A percentile compares a stretch with the other conserved stretches of the same genome.
phyloP scores from a whole-genome alignment of 768 basidiomycete species.

The Agrocybe praecox region DNA sequence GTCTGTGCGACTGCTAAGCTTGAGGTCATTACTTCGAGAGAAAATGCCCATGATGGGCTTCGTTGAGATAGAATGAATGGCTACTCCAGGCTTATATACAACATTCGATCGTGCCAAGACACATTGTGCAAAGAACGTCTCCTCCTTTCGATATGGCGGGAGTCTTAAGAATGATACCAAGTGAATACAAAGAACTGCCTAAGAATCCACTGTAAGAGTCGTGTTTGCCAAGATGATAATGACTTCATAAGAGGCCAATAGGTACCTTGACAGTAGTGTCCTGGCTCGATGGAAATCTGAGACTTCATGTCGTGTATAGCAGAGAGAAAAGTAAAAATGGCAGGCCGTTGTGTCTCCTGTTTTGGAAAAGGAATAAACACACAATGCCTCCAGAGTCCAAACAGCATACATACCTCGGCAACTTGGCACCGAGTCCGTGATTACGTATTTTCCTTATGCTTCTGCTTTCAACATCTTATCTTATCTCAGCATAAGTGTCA shows the following conservation, averaged over 20 bases:
- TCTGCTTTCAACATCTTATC: neutral
- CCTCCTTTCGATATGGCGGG: neutral
- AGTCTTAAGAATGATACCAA: neutral
- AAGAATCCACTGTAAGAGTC: neutral
- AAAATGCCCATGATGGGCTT: conserved; percentile 17
- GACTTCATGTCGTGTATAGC: too few relatives aligned
- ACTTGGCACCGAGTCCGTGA: too few relatives aligned
- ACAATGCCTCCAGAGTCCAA: too few relatives aligned
- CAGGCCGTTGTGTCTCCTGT: too few relatives aligned
- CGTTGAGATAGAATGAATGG: neutral
- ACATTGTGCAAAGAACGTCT: neutral
- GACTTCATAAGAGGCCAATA: too few relatives aligned
- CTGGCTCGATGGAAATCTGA: too few relatives aligned
- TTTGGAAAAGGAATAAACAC: too few relatives aligned
- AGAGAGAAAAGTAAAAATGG: too few relatives aligned
- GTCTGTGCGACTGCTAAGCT: conserved; percentile 30
- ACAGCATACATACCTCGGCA: too few relatives aligned
- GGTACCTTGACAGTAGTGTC: too few relatives aligned
- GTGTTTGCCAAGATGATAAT: neutral
- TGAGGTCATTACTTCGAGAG: conserved; percentile 15
- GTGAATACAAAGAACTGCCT: neutral
- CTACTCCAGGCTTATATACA: conserved; percentile 12
- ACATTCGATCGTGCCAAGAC: conserved; percentile 5
- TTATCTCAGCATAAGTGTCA: neutral
- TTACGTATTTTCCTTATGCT: too few relatives aligned